Percentiles rank a stretch among this genome's conserved stretches.
Conservation (phyloP, 1,284 basidiomycete genomes). For the Pyrrhoderma noxium region DNA sequence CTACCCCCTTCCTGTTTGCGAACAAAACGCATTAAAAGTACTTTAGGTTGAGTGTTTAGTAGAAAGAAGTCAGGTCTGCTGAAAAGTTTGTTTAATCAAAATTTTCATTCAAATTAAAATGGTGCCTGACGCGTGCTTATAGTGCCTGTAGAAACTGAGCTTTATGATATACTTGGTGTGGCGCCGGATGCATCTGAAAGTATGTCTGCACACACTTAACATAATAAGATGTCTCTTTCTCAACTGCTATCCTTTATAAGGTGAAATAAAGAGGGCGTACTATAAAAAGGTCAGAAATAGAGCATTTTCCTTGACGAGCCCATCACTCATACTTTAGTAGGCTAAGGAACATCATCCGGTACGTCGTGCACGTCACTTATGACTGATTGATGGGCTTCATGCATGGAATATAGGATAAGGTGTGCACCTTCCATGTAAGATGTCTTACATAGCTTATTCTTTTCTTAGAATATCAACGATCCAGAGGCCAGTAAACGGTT, state of each 20-base stretch:
- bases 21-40: too few relatives aligned
- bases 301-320: slow-evolving; percentile 18
- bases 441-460: neutral
- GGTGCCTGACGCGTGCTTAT: slow-evolving; percentile 5
- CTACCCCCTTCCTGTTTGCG: neutral
- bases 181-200: slow-evolving; percentile 63
- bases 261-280: slow-evolving; percentile 89
- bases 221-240: slow-evolving; percentile 11
- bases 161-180: slow-evolving; percentile 79
- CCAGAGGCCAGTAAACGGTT: slow-evolving; percentile 74
- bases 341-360: slow-evolving; percentile 89
- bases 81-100: neutral
- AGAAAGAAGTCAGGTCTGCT: too few relatives aligned
- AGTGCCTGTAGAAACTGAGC: slow-evolving; percentile 69
- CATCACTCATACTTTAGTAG: slow-evolving; percentile 33
- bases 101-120: too few relatives aligned
- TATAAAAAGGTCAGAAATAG: slow-evolving; percentile 58
- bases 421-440: slow-evolving; percentile 23
- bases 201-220: slow-evolving; percentile 25
- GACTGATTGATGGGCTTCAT: neutral
- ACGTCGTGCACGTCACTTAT: slow-evolving; percentile 29
- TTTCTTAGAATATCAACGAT: slow-evolving; percentile 65
- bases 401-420: slow-evolving; percentile 50
- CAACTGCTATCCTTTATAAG: slow-evolving; percentile 29
- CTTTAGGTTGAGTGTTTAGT: too few relatives aligned